Evolutionary conservation across 192 early-diverging fungal genomes (phyloP).

Genomic region (Linnemannia schmuckeri): DNA sequence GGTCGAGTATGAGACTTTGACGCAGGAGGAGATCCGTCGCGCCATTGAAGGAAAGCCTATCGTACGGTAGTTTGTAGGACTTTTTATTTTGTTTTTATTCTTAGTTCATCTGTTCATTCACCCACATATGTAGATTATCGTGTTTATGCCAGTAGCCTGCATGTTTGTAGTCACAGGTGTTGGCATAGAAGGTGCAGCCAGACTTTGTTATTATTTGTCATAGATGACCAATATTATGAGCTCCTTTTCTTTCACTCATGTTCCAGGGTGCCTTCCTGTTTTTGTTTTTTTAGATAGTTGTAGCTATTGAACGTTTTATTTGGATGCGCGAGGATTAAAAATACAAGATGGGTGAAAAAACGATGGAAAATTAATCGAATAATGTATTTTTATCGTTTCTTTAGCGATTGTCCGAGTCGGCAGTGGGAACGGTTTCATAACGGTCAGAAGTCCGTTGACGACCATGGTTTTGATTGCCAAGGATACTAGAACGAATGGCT

Average conservation of each 20-base stretch:
- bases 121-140: not conserved
- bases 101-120: not conserved
- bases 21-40: conserved; percentile 86
- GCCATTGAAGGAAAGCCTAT: conserved; percentile 79
- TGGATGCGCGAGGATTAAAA: not conserved
- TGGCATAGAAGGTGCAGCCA: not conserved
- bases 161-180: not conserved
- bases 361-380: not conserved
- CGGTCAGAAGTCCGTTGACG: conserved; percentile 56
- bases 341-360: not conserved
- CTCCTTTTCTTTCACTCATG: not conserved
- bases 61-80: conserved; percentile 44
- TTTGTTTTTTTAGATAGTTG: not conserved
- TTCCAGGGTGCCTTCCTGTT: no score
- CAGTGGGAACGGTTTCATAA: conserved; percentile 51
- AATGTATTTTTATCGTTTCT: not conserved
- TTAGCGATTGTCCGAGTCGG: conserved; percentile 37
- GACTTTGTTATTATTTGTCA: not conserved
- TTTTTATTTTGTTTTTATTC: not conserved
- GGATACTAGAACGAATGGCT: conserved; percentile 25
- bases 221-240: conserved; percentile 1
- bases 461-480: conserved; percentile 36
- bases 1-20: conserved; percentile 95
- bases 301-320: not conserved
- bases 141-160: not conserved